Conservation (phyloP, 2,329 filamentous ascomycete genomes). For the Aureobasidium melanogenum region DNA sequence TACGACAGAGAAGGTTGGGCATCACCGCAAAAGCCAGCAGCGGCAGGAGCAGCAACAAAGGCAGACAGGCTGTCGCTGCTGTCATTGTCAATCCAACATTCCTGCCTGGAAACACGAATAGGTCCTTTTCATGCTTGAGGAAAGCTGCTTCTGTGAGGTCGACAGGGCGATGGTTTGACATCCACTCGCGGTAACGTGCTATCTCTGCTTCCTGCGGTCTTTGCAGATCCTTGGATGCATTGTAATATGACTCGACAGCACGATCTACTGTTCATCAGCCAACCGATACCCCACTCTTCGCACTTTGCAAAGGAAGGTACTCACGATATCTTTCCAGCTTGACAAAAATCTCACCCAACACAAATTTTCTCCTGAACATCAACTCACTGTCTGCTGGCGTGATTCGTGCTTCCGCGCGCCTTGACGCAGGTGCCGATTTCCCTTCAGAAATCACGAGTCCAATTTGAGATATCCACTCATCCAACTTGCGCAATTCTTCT, state of each 20-base stretch:
- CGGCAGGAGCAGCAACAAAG: conserved; percentile 24
- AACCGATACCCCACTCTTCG: conserved; percentile 17
- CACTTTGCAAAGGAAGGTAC: conserved; percentile 23
- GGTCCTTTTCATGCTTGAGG: conserved; percentile 46
- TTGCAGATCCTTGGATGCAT: conserved; percentile 42
- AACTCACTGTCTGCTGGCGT: conserved; percentile 40
- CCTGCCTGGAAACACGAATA: conserved; percentile 34
- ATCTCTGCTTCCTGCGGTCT: conserved; percentile 45
- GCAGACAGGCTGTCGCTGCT: not conserved
- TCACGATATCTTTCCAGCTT: conserved; percentile 62
- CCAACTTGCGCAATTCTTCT: conserved; percentile 62
- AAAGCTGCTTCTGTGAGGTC: conserved; percentile 53
- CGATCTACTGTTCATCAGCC: conserved; percentile 38
- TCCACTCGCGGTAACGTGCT: conserved; percentile 46
- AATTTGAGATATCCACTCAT: conserved; percentile 46
- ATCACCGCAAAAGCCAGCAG: conserved; percentile 32
- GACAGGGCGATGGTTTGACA: conserved; percentile 46
- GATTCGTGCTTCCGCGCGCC: conserved; percentile 47
- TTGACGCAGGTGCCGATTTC: conserved; percentile 43
- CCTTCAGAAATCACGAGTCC: conserved; percentile 19
- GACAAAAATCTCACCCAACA: conserved; percentile 54
- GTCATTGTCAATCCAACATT: not conserved
- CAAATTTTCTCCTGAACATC: conserved; percentile 51
- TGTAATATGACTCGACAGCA: conserved; percentile 50
- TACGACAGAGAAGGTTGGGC: conserved; percentile 31